These are phyloP conservation scores for Paraconiothyrium sp. DNA, from an alignment of 2,329 filamentous ascomycete genomes.

Conservation along the genomic window DNA sequence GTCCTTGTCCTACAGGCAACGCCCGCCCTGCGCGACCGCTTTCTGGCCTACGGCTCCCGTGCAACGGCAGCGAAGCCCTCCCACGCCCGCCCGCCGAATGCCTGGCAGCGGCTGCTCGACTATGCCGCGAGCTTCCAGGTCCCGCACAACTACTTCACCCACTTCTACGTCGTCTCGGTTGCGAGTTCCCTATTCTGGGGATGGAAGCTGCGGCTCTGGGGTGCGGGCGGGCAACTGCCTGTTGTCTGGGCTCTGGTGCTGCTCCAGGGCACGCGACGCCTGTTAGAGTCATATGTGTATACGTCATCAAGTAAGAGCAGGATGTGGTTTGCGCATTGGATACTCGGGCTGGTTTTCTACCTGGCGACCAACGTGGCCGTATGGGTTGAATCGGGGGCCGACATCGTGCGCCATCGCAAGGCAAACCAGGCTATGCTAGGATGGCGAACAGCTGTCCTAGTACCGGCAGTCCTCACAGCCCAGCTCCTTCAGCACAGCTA, in stretches of 20 bases:
- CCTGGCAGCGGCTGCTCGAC: slow-evolving; percentile 55
- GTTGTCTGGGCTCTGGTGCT: slow-evolving; percentile 77
- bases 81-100: slow-evolving; percentile 12
- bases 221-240: slow-evolving; percentile 63
- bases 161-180: slow-evolving; percentile 83
- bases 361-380: slow-evolving; percentile 75
- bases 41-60: slow-evolving; percentile 69
- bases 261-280: slow-evolving; percentile 76
- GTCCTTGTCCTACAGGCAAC: slow-evolving; percentile 62
- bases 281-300: slow-evolving; percentile 77
- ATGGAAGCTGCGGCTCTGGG: slow-evolving; percentile 63
- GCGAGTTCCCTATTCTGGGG: slow-evolving; percentile 78
- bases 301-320: slow-evolving; percentile 74
- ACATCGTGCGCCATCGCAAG: neutral
- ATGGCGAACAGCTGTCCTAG: slow-evolving; percentile 63
- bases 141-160: slow-evolving; percentile 87
- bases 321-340: slow-evolving; percentile 89
- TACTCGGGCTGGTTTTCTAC: slow-evolving; percentile 82
- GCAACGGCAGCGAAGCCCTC: slow-evolving; percentile 39
- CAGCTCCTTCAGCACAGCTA: slow-evolving; percentile 76
- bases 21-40: slow-evolving; percentile 62
- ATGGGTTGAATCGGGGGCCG: slow-evolving; percentile 76
- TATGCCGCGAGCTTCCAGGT: slow-evolving; percentile 67
- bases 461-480: slow-evolving; percentile 73
- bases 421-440: slow-evolving; percentile 24